Conservation (phyloP, 345 rosid genomes). For the Erucastrum elatum region DNA sequence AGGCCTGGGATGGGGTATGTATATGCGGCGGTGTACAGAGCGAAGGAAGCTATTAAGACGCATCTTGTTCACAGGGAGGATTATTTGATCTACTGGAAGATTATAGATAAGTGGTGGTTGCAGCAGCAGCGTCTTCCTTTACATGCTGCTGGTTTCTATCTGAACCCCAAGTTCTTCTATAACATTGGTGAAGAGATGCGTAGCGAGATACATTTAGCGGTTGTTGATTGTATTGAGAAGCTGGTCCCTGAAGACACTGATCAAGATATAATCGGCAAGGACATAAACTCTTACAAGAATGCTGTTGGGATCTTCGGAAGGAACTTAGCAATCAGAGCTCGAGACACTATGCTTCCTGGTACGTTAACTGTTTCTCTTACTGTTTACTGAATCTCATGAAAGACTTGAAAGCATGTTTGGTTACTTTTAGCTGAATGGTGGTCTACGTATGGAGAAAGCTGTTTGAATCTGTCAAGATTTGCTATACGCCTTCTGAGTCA, state of each 20-base stretch:
- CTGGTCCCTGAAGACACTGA: slow-evolving; percentile 64
- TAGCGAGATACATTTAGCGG: slow-evolving; percentile 58
- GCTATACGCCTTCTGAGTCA: slow-evolving; percentile 82
- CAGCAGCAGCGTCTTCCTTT: slow-evolving; percentile 72
- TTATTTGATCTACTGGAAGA: slow-evolving; percentile 73
- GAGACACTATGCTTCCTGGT: slow-evolving; percentile 82
- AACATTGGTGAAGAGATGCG: slow-evolving; percentile 65
- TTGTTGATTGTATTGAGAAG: slow-evolving; percentile 87
- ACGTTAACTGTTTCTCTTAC: background rate
- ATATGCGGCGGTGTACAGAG: slow-evolving; percentile 75
- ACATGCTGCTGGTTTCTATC: slow-evolving; percentile 86
- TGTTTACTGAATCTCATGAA: background rate
- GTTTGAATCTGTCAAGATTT: slow-evolving; percentile 82
- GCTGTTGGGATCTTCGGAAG: slow-evolving; percentile 87
- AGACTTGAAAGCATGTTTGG: background rate
- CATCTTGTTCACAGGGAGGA: slow-evolving; percentile 65
- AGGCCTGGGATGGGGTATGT: slow-evolving; percentile 89
- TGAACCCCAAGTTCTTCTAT: slow-evolving; percentile 89
- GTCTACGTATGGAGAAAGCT: slow-evolving; percentile 89
- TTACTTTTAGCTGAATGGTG: slow-evolving; percentile 85
- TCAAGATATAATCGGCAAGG: slow-evolving; percentile 77
- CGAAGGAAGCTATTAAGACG: slow-evolving; percentile 78
- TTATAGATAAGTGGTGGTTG: slow-evolving; percentile 80
- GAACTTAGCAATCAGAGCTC: slow-evolving; percentile 83
- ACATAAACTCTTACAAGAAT: slow-evolving; percentile 66